phyloP scores from a whole-genome alignment of 805 yeast species.

The Candida ipomoeae region DNA sequence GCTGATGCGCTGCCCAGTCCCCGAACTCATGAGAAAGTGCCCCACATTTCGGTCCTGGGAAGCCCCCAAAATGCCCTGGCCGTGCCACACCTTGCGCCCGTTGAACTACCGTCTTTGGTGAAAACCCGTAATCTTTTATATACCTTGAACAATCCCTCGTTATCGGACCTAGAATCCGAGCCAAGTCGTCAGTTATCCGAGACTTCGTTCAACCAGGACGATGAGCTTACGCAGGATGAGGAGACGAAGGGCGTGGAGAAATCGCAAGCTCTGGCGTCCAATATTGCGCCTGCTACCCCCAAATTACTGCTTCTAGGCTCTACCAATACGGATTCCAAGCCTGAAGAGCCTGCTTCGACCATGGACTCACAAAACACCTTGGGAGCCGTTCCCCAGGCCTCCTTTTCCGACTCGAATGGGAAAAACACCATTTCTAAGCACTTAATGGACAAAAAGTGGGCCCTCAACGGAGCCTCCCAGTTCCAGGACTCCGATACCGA shows the following conservation, averaged over 20 bases:
- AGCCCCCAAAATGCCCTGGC: neutral
- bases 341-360: neutral
- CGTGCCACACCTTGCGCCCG: neutral
- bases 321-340: neutral
- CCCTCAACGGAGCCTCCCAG: neutral
- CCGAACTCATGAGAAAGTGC: neutral
- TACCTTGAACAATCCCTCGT: constrained; percentile 34
- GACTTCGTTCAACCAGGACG: constrained; percentile 12
- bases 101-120: constrained; percentile 4
- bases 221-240: constrained; percentile 6
- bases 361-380: neutral
- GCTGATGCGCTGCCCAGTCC: neutral
- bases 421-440: neutral
- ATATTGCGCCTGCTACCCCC: neutral
- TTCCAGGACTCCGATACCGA: constrained; percentile 1
- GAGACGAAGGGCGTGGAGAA: neutral
- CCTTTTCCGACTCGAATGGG: too few species aligned
- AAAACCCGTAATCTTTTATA: constrained; percentile 30
- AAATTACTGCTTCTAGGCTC: neutral
- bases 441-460: neutral
- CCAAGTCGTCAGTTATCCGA: constrained; percentile 10
- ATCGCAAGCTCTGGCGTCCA: neutral
- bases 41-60: neutral
- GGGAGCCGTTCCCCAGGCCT: neutral
- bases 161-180: constrained; percentile 32